Conservation (phyloP, 163 green algal genomes). For the Prototheca wickerhamii region DNA sequence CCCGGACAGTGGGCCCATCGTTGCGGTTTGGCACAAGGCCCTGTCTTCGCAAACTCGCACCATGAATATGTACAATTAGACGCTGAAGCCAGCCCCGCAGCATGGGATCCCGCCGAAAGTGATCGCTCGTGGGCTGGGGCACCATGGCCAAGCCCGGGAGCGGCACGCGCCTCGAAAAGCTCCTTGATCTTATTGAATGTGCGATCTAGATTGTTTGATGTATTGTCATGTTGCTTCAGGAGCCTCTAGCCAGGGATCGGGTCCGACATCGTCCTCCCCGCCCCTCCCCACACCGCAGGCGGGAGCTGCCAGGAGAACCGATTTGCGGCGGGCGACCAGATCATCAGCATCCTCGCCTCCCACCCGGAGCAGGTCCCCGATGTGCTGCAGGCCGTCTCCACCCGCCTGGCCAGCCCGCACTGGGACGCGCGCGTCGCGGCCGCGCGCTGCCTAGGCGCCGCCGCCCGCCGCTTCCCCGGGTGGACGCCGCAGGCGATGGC, state of each 20-base stretch:
- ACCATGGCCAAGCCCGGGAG: neutral
- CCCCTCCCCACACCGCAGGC: constrained; percentile 29
- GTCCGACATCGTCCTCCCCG: neutral
- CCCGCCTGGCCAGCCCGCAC: constrained; percentile 43
- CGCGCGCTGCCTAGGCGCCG: constrained; percentile 51
- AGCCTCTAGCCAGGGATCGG: neutral
- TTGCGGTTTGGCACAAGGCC: no score
- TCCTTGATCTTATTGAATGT: constrained; percentile 73
- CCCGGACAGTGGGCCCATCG: no score
- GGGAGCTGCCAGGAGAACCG: constrained; percentile 49
- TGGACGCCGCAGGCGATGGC: neutral
- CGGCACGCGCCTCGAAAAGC: constrained; percentile 55
- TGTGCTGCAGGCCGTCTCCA: constrained; percentile 48
- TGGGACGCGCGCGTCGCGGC: constrained; percentile 72
- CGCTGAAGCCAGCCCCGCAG: no score
- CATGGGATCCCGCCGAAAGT: no score
- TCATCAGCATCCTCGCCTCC: constrained; percentile 49
- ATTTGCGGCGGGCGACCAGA: constrained; percentile 63
- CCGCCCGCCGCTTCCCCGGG: constrained; percentile 53
- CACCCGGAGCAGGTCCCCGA: constrained; percentile 67
- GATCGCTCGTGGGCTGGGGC: no score
- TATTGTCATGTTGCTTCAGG: neutral
- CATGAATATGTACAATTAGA: no score
- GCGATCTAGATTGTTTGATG: constrained; percentile 6
- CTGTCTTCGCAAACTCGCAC: no score